Evolutionary conservation across 2,329 filamentous ascomycete genomes (phyloP).

Genomic region (Pezicula radicicola): DNA sequence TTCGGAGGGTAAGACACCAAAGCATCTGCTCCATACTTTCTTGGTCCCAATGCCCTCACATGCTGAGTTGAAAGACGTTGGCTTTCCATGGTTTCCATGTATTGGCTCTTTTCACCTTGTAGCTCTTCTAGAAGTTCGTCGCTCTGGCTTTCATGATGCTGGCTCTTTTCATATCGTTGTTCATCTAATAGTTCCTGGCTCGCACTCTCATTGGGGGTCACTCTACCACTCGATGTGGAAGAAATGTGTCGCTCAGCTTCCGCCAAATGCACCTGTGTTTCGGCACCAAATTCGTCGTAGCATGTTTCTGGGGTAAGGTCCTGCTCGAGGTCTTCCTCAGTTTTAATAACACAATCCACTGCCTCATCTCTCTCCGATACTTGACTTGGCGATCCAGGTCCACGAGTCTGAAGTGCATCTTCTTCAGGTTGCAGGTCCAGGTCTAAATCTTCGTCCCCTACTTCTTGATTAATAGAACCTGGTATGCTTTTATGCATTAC

Average conservation of each 20-base stretch:
- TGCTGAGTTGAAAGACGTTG: conserved; percentile 50
- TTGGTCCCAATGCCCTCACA: conserved; percentile 44
- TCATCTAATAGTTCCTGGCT: not conserved
- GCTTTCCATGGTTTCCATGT: conserved; percentile 32
- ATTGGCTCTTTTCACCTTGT: conserved; percentile 7
- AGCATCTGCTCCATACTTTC: conserved; percentile 49
- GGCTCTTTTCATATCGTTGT: conserved; percentile 5
- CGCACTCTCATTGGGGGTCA: not conserved
- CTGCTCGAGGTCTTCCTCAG: not conserved
- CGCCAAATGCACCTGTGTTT: not conserved
- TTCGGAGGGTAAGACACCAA: conserved; percentile 47
- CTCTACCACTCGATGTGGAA: not conserved
- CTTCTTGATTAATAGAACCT: not conserved
- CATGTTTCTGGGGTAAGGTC: not conserved
- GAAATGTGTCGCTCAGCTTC: not conserved
- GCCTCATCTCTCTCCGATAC: not conserved
- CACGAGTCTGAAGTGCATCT: not conserved
- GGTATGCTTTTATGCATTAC: no score
- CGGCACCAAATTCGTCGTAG: conserved; percentile 1
- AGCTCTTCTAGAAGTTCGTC: not conserved
- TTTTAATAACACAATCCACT: not conserved
- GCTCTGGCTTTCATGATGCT: not conserved
- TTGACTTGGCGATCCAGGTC: not conserved
- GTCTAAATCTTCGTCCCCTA: conserved; percentile 5
- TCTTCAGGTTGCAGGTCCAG: conserved; percentile 1